Percentiles rank a stretch among this genome's conserved stretches.
Evolutionary conservation across 192 early-diverging fungal genomes (phyloP).

Genomic region (Backusella australiensis): DNA sequence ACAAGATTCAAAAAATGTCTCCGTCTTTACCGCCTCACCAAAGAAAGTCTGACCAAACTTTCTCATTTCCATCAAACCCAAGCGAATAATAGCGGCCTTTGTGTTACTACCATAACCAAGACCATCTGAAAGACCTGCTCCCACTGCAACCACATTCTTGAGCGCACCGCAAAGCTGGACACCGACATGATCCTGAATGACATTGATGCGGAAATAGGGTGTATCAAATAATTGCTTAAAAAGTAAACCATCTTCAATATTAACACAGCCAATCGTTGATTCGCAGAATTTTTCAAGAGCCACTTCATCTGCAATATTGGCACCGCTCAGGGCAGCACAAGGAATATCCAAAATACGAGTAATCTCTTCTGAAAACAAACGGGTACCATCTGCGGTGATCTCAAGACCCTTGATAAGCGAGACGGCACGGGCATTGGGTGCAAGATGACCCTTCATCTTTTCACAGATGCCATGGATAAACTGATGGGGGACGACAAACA

Average conservation of each 20-base stretch:
- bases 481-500: conserved; percentile 96
- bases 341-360: conserved; percentile 72
- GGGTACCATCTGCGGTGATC: conserved; percentile 68
- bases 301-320: conserved; percentile 96
- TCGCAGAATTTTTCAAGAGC: conserved; percentile 94
- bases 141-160: conserved; percentile 97
- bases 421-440: conserved; percentile 74
- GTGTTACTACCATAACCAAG: conserved; percentile 91
- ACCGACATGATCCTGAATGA: conserved; percentile 82
- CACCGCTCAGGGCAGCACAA: conserved; percentile 85
- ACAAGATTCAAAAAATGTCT: conserved; percentile 96
- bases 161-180: conserved; percentile 97
- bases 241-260: conserved; percentile 67
- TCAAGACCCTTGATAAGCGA: conserved; percentile 90
- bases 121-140: conserved; percentile 92
- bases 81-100: conserved; percentile 95
- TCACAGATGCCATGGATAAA: conserved; percentile 83
- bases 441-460: conserved; percentile 71
- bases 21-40: conserved; percentile 73
- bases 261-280: conserved; percentile 83
- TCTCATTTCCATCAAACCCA: conserved; percentile 93
- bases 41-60: conserved; percentile 85
- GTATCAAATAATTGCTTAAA: conserved; percentile 86
- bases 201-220: conserved; percentile 82
- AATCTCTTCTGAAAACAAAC: conserved; percentile 80